phyloP scores from a whole-genome alignment of 768 basidiomycete genomes.

The Lanmaoa pseudosensibilis region DNA sequence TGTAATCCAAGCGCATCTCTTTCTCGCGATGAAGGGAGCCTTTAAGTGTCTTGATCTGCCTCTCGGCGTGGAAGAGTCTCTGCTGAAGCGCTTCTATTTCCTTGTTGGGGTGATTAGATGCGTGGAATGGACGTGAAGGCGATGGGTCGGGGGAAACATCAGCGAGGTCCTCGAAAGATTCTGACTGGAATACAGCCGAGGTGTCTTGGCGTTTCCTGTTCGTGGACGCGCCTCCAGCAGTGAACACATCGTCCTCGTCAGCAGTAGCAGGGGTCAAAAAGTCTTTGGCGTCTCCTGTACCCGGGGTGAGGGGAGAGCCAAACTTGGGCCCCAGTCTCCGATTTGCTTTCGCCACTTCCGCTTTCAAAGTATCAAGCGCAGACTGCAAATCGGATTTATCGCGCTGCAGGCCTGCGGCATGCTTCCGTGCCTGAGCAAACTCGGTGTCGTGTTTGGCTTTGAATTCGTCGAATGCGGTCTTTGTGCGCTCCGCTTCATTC shows the following conservation, averaged over 20 bases:
- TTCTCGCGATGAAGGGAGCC: constrained; percentile 81
- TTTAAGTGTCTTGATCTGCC: constrained; percentile 81
- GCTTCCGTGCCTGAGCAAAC: constrained; percentile 85
- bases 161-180: constrained; percentile 45
- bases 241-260: constrained; percentile 68
- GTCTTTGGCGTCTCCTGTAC: constrained; percentile 43
- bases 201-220: constrained; percentile 60
- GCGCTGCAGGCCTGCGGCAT: constrained; percentile 81
- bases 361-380: constrained; percentile 72
- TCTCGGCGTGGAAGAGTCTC: constrained; percentile 80
- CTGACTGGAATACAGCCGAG: constrained; percentile 45
- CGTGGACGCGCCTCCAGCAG: constrained; percentile 58
- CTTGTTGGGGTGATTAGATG: constrained; percentile 72
- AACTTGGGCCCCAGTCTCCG: constrained; percentile 58
- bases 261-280: constrained; percentile 58
- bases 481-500: constrained; percentile 77
- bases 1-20: constrained; percentile 70
- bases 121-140: constrained; percentile 59
- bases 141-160: constrained; percentile 66
- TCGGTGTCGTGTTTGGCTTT: constrained; percentile 94
- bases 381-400: constrained; percentile 93
- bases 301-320: constrained; percentile 74
- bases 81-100: constrained; percentile 83
- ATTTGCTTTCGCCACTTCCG: constrained; percentile 65
- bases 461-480: constrained; percentile 62